These are phyloP conservation scores for Phytophthora hybrid DNA, from an alignment of 352 stramenopile species.

Conservation along the genomic window DNA sequence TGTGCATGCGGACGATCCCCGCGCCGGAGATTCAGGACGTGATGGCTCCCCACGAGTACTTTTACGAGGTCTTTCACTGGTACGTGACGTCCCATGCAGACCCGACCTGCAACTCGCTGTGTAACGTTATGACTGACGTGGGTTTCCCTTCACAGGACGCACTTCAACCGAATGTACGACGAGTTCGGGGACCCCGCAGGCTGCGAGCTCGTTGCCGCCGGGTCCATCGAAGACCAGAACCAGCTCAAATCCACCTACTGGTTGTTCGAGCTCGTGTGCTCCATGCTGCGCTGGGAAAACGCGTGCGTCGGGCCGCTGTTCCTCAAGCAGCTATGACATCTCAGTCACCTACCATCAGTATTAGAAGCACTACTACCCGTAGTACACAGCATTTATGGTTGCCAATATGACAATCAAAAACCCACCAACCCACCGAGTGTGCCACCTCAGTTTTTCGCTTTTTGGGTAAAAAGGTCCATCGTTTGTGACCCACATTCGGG, in stretches of 20 bases:
- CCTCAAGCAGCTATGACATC: constrained; percentile 43
- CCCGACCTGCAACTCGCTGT: too few relatives aligned
- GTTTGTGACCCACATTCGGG: constrained; percentile 10
- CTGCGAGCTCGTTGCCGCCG: constrained; percentile 61
- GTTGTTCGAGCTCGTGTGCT: constrained; percentile 77
- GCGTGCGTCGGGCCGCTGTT: constrained; percentile 60
- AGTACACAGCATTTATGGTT: constrained; percentile 28
- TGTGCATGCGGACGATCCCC: constrained; percentile 75
- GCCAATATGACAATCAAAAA: constrained; percentile 9
- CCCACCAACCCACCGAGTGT: too few relatives aligned
- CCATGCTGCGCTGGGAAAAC: constrained; percentile 71
- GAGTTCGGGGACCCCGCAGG: constrained; percentile 46
- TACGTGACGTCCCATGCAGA: constrained; percentile 18
- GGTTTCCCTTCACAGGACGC: constrained; percentile 42
- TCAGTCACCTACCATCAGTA: constrained; percentile 9
- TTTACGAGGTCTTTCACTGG: constrained; percentile 72
- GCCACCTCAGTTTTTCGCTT: neutral
- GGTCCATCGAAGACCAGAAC: constrained; percentile 57
- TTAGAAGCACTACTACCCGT: constrained; percentile 36
- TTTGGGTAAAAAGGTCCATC: constrained; percentile 17
- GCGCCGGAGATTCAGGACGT: constrained; percentile 58
- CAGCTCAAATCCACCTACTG: constrained; percentile 60
- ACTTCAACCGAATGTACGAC: constrained; percentile 70
- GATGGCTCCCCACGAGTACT: constrained; percentile 59
- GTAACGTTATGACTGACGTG: neutral